Base-by-base conservation (phyloP, 106 monocot species). In the Dactylorhiza incarnata region DNA sequence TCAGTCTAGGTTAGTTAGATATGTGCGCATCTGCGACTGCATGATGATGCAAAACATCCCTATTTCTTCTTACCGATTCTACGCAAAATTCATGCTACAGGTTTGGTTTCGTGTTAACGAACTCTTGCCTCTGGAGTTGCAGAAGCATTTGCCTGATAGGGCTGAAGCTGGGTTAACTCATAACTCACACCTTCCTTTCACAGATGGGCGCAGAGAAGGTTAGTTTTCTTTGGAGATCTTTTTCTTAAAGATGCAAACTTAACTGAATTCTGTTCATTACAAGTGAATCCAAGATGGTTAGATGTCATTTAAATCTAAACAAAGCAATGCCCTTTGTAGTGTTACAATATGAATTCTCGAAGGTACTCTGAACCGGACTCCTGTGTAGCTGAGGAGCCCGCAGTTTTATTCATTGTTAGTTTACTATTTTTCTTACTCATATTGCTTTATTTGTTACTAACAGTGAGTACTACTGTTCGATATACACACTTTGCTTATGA, bases 61-160 rank as follows among this genome's bases (percentile, higher is more conserved):
- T 48, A 7, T 63, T 58, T 73, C 73, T 13, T 22, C 9, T 81
- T 71, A 54, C 59, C 75, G 68, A 81, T 80, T 37, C 37, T 37
- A 37, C 75, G 76, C 74, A 75, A 26, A 72, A 44, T 71, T 49
- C n/a, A 71, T 82, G 68, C 63, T 17, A 56, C 91, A 95, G 95
- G 86, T 95, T 22, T 92, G 91, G 95, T 95, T 95, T 78, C 95
- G 89, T 80, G 91, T 95, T 62, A 95, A 91, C 83, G 79, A 87
- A 54, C 82, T 78, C 69, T 78, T 95, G 43, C 95, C 95, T 73
- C 58, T 75, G 25, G 89, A 91, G 29, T 74, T 86, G 79, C 95
- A 91, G 79, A 95, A 86, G 74, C 72, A 85, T 71, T 81, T 84
- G 50, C 91, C 95, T 26, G 84, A 91, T 74, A 75, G 85, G 15